These are phyloP conservation scores for Salix dunnii DNA, from an alignment of 345 rosid species.

Conservation along the genomic window DNA sequence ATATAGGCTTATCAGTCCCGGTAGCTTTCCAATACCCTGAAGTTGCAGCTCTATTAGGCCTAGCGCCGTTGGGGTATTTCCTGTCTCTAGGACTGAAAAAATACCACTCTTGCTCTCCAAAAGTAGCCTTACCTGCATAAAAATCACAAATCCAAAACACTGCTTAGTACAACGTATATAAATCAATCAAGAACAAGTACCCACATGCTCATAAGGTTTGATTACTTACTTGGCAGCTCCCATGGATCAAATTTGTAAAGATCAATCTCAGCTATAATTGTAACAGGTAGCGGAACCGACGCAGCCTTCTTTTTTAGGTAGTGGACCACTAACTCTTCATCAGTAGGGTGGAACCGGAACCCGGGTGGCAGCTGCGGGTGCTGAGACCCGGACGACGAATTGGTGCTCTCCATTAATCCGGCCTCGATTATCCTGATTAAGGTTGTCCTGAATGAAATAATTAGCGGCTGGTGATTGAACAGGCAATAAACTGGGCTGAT, in stretches of 20 bases:
- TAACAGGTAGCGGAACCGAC: conserved; percentile 71
- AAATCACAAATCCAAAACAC: background rate
- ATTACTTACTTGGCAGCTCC: conserved; percentile 78
- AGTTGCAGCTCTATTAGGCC: conserved; percentile 94
- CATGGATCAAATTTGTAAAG: conserved; percentile 95
- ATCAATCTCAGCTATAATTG: conserved; percentile 87
- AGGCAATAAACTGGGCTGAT: background rate
- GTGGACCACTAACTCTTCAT: conserved; percentile 92
- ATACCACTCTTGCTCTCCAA: conserved; percentile 97
- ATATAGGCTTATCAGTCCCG: conserved; percentile 90
- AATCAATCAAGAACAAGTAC: background rate
- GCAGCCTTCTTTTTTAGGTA: conserved; percentile 81
- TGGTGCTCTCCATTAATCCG: conserved; percentile 65
- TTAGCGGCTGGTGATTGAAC: background rate
- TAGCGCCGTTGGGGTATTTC: conserved; percentile 93
- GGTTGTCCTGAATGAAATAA: background rate
- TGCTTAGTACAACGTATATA: background rate
- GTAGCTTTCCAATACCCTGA: conserved; percentile 99
- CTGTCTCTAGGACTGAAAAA: conserved; percentile 93
- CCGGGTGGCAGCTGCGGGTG: conserved; percentile 94
- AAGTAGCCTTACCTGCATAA: conserved; percentile 65
- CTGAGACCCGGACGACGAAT: conserved; percentile 59
- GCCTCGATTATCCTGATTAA: background rate
- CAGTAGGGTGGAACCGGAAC: conserved; percentile 95
- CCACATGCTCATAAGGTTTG: background rate